Base-by-base conservation (phyloP, 2,329 filamentous ascomycete species). In the Leptosphaerulina australis region DNA sequence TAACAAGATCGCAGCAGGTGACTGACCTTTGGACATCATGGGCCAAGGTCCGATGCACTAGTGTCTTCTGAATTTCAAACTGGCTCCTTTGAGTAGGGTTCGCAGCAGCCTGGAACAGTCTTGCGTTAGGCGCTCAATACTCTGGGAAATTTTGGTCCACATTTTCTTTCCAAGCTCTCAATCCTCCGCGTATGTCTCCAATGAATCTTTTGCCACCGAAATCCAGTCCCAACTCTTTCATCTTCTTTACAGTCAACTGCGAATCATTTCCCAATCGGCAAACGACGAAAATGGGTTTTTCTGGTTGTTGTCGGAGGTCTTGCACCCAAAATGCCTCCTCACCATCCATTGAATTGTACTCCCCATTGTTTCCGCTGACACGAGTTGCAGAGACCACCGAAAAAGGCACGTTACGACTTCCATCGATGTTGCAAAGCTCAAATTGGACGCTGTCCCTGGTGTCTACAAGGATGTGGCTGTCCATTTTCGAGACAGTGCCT, bases 381-480 rank as follows among this genome's bases (percentile, higher is more conserved):
- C 30, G 61, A 35, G 29, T 78, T 5, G 56, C 50, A 5, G 62
- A 76, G 12, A 83, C 74, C 0, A 72, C 77, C 10, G 84, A 88
- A 63, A 87, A 88, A 0, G 84, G 88, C 0, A 91, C 70, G 60
- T 91, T 97, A 40, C 95, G 74, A 20, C 90, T 90, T 0, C 88
- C 88, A 0, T 85, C 78, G 6, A 99, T 78, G 53, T 81, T 85
- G 56, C 88, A 91, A 34, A 97, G 85, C 12, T 88, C 87, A 59
- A 90, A 97, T 53, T 96, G 90, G 21, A 91, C 88, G 62, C 84
- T 84, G 60, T 96, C 91, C 2, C 94, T 81, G 1, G 96, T 91
- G 59, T 97, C 94, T 2, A 97, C 72, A 2, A 97, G 74, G 1
- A 90, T 66, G 44, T 87, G 84, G 12, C 59, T 70, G 36, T 71